These are phyloP conservation scores for Saccharomyces hybrid DNA, from an alignment of 1,139 yeast species.

Conservation along the genomic window DNA sequence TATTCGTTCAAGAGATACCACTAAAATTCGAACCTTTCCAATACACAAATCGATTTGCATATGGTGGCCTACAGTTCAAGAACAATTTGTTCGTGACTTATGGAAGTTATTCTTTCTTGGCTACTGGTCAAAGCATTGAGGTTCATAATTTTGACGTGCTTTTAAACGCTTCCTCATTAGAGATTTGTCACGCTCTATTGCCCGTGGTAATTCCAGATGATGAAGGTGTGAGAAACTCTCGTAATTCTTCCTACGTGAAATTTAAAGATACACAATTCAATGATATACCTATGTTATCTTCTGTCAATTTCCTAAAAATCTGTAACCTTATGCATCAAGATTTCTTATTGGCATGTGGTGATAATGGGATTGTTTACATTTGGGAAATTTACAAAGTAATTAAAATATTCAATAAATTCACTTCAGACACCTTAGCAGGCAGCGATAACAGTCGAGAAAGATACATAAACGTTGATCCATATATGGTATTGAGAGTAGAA, in stretches of 20 bases:
- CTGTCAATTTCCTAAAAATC: slow-evolving; percentile 15
- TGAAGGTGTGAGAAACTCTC: neutral
- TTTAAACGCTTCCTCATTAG: slow-evolving; percentile 3
- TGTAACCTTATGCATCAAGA: slow-evolving; percentile 10
- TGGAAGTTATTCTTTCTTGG: slow-evolving; percentile 10
- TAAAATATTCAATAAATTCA: slow-evolving; percentile 1
- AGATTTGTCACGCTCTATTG: slow-evolving; percentile 1
- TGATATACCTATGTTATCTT: slow-evolving; percentile 1
- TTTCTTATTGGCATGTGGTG: slow-evolving; percentile 15
- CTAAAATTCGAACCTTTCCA: slow-evolving; percentile 1
- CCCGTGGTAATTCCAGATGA: neutral
- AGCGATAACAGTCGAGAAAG: neutral
- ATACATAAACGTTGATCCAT: slow-evolving; percentile 5
- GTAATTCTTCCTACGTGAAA: neutral
- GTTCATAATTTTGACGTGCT: slow-evolving; percentile 4
- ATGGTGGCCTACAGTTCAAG: slow-evolving; percentile 7
- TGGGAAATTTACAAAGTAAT: slow-evolving; percentile 8
- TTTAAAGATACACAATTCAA: neutral
- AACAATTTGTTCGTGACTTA: slow-evolving; percentile 12
- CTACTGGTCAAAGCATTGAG: slow-evolving; percentile 6
- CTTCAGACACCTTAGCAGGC: neutral
- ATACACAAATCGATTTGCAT: slow-evolving; percentile 1
- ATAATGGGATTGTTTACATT: slow-evolving; percentile 10
- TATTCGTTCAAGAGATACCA: slow-evolving; percentile 12
- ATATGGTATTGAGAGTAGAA: slow-evolving; percentile 9